Conservation (phyloP, 805 yeast genomes). For the Cephaloascus fragrans region DNA sequence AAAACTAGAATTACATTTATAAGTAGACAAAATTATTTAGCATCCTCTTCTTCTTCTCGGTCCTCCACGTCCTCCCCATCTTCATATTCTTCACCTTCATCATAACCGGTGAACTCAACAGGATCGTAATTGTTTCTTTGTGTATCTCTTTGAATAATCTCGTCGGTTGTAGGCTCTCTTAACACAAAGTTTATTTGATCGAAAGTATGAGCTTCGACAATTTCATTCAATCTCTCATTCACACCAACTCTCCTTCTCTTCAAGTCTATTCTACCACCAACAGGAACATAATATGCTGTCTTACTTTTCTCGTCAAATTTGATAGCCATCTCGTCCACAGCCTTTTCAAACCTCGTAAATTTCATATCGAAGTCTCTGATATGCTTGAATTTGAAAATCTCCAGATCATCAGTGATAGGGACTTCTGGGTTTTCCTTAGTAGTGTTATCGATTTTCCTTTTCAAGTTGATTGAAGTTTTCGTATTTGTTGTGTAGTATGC, state of each 20-base stretch:
- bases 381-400: constrained; percentile 48
- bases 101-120: constrained; percentile 58
- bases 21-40: constrained; percentile 4
- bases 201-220: constrained; percentile 44
- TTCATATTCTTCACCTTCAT: constrained; percentile 23
- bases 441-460: constrained; percentile 33
- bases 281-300: constrained; percentile 68
- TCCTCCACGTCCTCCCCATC: constrained; percentile 19
- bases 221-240: constrained; percentile 40
- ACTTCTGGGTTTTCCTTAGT: constrained; percentile 39
- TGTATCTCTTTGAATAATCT: constrained; percentile 57
- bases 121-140: constrained; percentile 67
- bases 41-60: constrained; percentile 8
- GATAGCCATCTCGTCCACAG: constrained; percentile 58
- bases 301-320: constrained; percentile 32
- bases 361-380: constrained; percentile 76
- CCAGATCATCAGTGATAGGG: constrained; percentile 18
- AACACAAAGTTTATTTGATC: constrained; percentile 54
- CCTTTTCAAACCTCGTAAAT: constrained; percentile 31
- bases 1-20: no score
- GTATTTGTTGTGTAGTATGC: constrained; percentile 49
- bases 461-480: constrained; percentile 27
- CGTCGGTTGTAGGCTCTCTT: constrained; percentile 67
- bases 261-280: constrained; percentile 67
- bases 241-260: constrained; percentile 75